phyloP scores from a whole-genome alignment of 2,329 filamentous ascomycete species.

The Tolypocladium pustulatum region DNA sequence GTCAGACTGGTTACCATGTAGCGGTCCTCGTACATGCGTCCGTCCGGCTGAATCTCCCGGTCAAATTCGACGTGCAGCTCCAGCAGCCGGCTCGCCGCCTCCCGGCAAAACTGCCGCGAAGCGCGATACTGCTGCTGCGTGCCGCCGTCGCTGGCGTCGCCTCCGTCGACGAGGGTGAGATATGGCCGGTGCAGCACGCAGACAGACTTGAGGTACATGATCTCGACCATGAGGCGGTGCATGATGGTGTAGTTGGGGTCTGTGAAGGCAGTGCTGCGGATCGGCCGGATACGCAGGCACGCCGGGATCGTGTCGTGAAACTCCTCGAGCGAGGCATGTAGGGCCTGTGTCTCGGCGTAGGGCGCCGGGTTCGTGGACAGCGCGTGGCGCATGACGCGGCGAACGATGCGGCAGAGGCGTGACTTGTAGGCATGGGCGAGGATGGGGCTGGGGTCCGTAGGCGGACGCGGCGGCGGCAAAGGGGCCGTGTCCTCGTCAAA shows the following conservation, averaged over 20 bases:
- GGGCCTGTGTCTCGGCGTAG: slow-evolving; percentile 21
- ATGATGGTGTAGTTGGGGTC: slow-evolving; percentile 34
- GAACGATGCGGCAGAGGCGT: slow-evolving; percentile 30
- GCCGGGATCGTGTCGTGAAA: slow-evolving; percentile 26
- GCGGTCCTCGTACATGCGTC: slow-evolving; percentile 38
- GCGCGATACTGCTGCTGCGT: slow-evolving; percentile 17
- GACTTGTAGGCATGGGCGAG: slow-evolving; percentile 32
- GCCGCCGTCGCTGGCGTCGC: slow-evolving; percentile 27
- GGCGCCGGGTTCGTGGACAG: slow-evolving; percentile 24
- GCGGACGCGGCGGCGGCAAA: slow-evolving; percentile 30
- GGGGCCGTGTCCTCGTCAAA: slow-evolving; percentile 35
- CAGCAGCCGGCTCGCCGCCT: slow-evolving; percentile 32
- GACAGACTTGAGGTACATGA: slow-evolving; percentile 36
- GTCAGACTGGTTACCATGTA: slow-evolving; percentile 44
- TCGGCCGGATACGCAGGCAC: slow-evolving; percentile 28
- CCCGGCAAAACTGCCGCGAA: slow-evolving; percentile 30
- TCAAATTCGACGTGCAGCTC: slow-evolving; percentile 37
- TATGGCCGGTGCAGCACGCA: slow-evolving; percentile 41
- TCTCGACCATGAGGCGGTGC: slow-evolving; percentile 36
- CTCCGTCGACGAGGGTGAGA: slow-evolving; percentile 19
- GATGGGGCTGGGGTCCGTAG: slow-evolving; percentile 31
- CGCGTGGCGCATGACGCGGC: slow-evolving; percentile 31
- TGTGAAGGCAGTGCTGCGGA: slow-evolving; percentile 30
- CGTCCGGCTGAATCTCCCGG: slow-evolving; percentile 33
- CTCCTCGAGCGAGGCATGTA: slow-evolving; percentile 28